Percentiles rank a stretch among this genome's conserved stretches.
These are phyloP conservation scores for Berkeleyomyces basicola DNA, from an alignment of 2,329 filamentous ascomycete genomes.

Conservation along the genomic window DNA sequence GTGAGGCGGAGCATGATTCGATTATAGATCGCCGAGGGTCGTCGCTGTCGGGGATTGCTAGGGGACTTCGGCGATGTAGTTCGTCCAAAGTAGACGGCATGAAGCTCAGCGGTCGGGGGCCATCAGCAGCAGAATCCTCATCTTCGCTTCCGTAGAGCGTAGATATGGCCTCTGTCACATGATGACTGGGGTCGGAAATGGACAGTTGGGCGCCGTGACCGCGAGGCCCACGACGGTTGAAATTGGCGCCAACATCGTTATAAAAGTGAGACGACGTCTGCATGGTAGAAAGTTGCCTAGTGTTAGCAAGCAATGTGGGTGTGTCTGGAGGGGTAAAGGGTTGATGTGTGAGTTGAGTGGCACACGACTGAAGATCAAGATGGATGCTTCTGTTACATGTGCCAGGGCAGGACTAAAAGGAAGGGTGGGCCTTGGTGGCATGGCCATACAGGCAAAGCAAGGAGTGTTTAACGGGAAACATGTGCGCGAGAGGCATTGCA, in stretches of 20 bases:
- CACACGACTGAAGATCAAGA: not conserved
- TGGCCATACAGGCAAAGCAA: not conserved
- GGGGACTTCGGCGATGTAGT: slow-evolving; percentile 15
- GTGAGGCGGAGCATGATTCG: slow-evolving; percentile 27
- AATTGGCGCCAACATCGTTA: slow-evolving; percentile 38
- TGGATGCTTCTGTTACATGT: not conserved
- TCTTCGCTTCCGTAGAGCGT: slow-evolving; percentile 73
- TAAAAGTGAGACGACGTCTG: slow-evolving; percentile 43
- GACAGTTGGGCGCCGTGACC: slow-evolving; percentile 42
- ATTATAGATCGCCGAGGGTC: slow-evolving; percentile 27
- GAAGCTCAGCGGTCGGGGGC: slow-evolving; percentile 55
- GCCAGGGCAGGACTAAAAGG: not conserved
- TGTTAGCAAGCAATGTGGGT: slow-evolving; percentile 14
- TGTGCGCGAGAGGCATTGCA: not conserved
- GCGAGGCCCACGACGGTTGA: slow-evolving; percentile 33
- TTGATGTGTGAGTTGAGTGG: not conserved
- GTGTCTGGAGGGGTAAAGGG: not conserved
- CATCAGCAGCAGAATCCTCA: slow-evolving; percentile 34
- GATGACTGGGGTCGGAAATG: slow-evolving; percentile 78
- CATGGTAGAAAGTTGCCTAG: slow-evolving; percentile 10
- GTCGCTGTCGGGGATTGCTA: slow-evolving; percentile 17
- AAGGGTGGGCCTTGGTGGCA: not conserved
- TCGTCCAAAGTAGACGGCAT: slow-evolving; percentile 23
- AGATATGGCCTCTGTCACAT: slow-evolving; percentile 87
- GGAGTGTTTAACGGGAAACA: not conserved